Conservation (phyloP, 306 rosid species). For the Astragalus glycyphyllos region DNA sequence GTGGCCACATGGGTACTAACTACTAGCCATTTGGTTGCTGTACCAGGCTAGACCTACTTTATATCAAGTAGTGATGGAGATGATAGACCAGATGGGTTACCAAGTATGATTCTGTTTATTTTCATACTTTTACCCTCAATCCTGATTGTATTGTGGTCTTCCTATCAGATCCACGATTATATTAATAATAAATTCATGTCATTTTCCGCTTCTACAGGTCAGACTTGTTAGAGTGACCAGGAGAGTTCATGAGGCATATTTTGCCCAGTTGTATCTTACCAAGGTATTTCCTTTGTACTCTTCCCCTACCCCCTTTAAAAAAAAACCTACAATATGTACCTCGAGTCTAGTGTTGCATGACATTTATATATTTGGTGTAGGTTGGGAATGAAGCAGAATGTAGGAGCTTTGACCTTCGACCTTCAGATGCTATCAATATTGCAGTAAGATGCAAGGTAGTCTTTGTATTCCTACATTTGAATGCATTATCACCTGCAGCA, state of each 20-base stretch:
- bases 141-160: conserved; percentile 34
- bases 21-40: conserved; percentile 36
- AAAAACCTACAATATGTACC: neutral
- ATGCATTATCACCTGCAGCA: conserved; percentile 25
- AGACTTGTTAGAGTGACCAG: conserved; percentile 84
- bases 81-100: conserved; percentile 94
- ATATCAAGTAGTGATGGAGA: conserved; percentile 92
- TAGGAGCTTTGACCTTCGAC: conserved; percentile 92
- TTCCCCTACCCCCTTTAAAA: neutral
- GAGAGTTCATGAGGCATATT: conserved; percentile 97
- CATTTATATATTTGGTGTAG: conserved; percentile 50
- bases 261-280: conserved; percentile 87
- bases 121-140: conserved; percentile 10
- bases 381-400: conserved; percentile 72
- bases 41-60: conserved; percentile 95
- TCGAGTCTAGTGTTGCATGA: conserved; percentile 24
- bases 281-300: conserved; percentile 60
- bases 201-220: conserved; percentile 62
- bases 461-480: neutral
- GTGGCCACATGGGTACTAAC: conserved; percentile 23
- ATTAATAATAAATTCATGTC: conserved; percentile 35
- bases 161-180: neutral
- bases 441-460: conserved; percentile 97
- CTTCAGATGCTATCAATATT: conserved; percentile 98
- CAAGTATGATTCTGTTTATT: conserved; percentile 61